Percentiles rank a stretch among this genome's conserved stretches.
These are phyloP conservation scores for Magnaporthiopsis poae DNA, from an alignment of 2,329 filamentous ascomycete species.

Conservation along the genomic window DNA sequence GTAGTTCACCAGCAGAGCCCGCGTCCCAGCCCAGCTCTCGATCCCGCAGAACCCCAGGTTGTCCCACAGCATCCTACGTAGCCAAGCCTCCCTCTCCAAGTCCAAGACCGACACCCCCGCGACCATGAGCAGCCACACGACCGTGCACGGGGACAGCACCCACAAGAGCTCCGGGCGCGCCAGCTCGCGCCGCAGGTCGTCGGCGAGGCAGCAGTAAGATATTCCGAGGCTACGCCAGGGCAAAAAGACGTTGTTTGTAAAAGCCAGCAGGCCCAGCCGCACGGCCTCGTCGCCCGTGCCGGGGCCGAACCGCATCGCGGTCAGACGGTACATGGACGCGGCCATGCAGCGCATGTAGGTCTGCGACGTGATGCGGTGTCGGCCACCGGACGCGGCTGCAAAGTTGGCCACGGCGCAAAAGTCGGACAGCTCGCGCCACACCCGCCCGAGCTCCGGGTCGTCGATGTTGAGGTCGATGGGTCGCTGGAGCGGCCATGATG, in stretches of 20 bases:
- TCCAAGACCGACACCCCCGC: background rate
- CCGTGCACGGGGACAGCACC: background rate
- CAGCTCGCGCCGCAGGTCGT: conserved; percentile 2
- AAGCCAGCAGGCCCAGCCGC: conserved; percentile 29
- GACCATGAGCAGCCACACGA: background rate
- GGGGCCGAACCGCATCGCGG: conserved; percentile 21
- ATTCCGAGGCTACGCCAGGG: conserved; percentile 18
- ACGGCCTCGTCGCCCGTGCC: conserved; percentile 25
- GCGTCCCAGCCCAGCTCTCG: background rate
- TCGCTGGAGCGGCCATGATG: no score
- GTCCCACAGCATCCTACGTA: background rate
- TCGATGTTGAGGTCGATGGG: conserved; percentile 8
- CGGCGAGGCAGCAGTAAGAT: background rate
- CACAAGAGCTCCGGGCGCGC: conserved; percentile 2
- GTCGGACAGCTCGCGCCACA: conserved; percentile 15
- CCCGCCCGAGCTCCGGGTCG: conserved; percentile 10
- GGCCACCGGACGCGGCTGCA: conserved; percentile 9
- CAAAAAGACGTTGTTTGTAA: conserved; percentile 27
- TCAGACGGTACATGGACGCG: conserved; percentile 31
- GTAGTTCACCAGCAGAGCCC: background rate
- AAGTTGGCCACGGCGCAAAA: conserved; percentile 19
- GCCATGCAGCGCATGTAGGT: conserved; percentile 22
- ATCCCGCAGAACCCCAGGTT: background rate
- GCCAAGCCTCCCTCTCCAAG: background rate
- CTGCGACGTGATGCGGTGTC: conserved; percentile 13